A percentile compares a stretch with the other conserved stretches of the same genome.
These are phyloP conservation scores for Oryza meridionalis DNA, from an alignment of 176 grass and related monocot species.

Conservation along the genomic window DNA sequence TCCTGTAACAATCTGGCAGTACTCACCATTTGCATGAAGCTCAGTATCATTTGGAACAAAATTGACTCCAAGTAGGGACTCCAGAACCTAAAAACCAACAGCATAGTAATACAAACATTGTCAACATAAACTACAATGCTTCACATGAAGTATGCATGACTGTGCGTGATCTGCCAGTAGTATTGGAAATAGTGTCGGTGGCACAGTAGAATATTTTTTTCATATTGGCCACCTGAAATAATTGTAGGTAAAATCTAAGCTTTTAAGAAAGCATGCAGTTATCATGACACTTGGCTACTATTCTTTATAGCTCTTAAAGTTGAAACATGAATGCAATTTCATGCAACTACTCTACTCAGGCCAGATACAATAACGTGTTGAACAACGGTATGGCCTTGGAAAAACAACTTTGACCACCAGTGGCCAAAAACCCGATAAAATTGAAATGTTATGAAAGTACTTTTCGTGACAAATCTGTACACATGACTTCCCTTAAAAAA, in stretches of 20 bases:
- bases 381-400: neutral
- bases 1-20: slow-evolving; percentile 94
- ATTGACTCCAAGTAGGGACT: slow-evolving; percentile 68
- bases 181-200: neutral
- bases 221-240: no score
- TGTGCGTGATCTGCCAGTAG: neutral
- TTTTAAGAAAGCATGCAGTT: neutral
- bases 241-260: no score
- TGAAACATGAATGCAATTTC: neutral
- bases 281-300: neutral
- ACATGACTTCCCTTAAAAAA: neutral
- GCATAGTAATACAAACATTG: slow-evolving; percentile 33
- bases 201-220: neutral
- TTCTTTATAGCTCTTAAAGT: neutral
- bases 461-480: neutral
- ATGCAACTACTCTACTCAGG: neutral
- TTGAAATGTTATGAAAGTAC: neutral
- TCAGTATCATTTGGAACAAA: slow-evolving; percentile 98
- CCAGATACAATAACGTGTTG: neutral
- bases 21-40: slow-evolving; percentile 64
- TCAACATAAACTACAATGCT: neutral
- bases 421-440: neutral
- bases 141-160: neutral
- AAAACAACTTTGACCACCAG: neutral
- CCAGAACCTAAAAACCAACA: slow-evolving; percentile 70